Evolutionary conservation across 768 basidiomycete genomes (phyloP).

Genomic region (Boletus eberwhitei): DNA sequence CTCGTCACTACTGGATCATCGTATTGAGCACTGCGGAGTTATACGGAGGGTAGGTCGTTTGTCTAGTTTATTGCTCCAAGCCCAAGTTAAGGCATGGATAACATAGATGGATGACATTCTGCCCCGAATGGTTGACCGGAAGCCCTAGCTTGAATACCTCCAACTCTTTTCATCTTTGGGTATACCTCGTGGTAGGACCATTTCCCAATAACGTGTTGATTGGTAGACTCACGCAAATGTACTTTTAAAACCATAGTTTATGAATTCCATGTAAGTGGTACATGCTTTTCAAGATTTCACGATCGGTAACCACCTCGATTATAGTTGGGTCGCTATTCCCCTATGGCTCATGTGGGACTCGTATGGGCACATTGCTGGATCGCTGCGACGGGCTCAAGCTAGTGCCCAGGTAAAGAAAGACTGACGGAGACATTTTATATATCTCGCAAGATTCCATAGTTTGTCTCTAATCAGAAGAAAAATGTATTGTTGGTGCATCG

Average conservation of each 20-base stretch:
- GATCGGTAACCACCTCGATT: constrained; percentile 2
- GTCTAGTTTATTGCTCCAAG: neutral
- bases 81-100: neutral
- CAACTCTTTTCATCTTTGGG: constrained; percentile 71
- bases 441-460: neutral
- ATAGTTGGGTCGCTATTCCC: constrained; percentile 79
- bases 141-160: constrained; percentile 70
- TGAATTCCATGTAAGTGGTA: constrained; percentile 69
- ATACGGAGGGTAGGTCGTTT: constrained; percentile 62
- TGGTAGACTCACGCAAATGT: neutral
- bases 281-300: neutral
- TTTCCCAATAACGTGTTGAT: neutral
- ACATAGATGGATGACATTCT: constrained; percentile 81
- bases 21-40: constrained; percentile 73
- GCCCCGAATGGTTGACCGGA: constrained; percentile 80
- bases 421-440: constrained; percentile 12
- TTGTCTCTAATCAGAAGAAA: neutral
- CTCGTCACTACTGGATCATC: constrained; percentile 65
- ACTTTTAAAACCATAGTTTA: constrained; percentile 48
- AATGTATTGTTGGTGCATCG: neutral
- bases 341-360: constrained; percentile 76
- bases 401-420: constrained; percentile 35
- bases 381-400: constrained; percentile 46
- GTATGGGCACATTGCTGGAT: constrained; percentile 62
- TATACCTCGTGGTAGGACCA: constrained; percentile 70